phyloP scores from a whole-genome alignment of 176 grass and related monocot genomes.

The Dactylis glomerata region DNA sequence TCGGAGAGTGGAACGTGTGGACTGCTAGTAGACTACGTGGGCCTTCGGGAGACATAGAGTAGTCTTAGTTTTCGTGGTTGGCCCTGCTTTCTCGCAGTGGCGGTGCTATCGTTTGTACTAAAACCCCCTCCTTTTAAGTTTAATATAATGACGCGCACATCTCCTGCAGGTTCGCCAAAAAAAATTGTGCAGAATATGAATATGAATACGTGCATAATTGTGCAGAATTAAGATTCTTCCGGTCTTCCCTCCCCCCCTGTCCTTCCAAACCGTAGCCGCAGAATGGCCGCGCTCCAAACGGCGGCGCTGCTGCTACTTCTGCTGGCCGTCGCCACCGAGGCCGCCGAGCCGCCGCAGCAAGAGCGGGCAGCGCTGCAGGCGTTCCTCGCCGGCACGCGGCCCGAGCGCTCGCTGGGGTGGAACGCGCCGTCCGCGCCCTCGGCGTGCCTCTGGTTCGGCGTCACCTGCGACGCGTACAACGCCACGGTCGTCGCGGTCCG shows the following conservation, averaged over 20 bases:
- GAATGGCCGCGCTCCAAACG: not conserved
- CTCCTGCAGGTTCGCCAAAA: too few species aligned
- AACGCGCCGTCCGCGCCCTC: constrained; percentile 32
- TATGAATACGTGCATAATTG: too few species aligned
- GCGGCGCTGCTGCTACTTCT: not conserved
- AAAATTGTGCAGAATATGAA: not conserved
- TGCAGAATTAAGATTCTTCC: not conserved
- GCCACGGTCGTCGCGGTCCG: constrained; percentile 41
- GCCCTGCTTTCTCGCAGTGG: too few species aligned
- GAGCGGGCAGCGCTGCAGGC: constrained; percentile 46
- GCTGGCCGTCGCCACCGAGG: not conserved
- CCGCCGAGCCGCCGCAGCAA: constrained; percentile 36
- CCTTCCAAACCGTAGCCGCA: not conserved
- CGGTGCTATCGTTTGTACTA: too few species aligned
- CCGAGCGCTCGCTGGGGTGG: constrained; percentile 59
- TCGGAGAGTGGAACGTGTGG: too few species aligned
- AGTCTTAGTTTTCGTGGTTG: too few species aligned
- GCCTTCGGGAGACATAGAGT: too few species aligned
- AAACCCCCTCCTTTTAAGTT: too few species aligned
- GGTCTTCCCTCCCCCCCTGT: not conserved
- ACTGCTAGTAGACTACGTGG: too few species aligned
- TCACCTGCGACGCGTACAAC: constrained; percentile 53
- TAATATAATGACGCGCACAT: too few species aligned
- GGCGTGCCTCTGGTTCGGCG: constrained; percentile 61
- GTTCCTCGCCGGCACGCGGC: constrained; percentile 52